These are phyloP conservation scores for Pythium brachiatum DNA, from an alignment of 352 stramenopile genomes.

Conservation along the genomic window DNA sequence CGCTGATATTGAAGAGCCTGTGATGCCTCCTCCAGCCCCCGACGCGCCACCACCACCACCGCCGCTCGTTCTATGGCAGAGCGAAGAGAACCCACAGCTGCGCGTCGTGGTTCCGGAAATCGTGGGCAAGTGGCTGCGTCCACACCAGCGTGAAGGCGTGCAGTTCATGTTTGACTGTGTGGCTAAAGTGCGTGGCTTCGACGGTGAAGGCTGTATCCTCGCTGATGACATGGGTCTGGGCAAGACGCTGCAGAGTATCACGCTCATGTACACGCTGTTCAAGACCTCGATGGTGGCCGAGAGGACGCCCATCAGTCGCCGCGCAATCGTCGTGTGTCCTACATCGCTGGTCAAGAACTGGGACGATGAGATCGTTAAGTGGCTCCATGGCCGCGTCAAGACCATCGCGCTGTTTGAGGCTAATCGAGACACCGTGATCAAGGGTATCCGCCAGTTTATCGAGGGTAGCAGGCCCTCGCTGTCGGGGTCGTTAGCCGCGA, in stretches of 20 bases:
- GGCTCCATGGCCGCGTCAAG: slow-evolving; percentile 80
- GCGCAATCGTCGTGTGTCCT: slow-evolving; percentile 79
- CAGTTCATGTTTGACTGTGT: slow-evolving; percentile 98
- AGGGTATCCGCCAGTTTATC: slow-evolving; percentile 81
- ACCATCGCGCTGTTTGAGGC: slow-evolving; percentile 82
- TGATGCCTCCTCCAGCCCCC: slow-evolving; percentile 13
- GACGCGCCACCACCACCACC: slow-evolving; percentile 50
- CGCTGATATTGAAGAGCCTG: slow-evolving; percentile 24
- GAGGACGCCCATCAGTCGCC: slow-evolving; percentile 59
- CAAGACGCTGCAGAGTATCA: slow-evolving; percentile 87
- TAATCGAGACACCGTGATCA: slow-evolving; percentile 77
- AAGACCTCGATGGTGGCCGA: slow-evolving; percentile 56
- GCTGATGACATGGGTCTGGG: slow-evolving; percentile 88
- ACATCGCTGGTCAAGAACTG: slow-evolving; percentile 89
- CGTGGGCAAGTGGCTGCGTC: slow-evolving; percentile 93
- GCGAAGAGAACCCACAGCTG: slow-evolving; percentile 52
- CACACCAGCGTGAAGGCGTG: slow-evolving; percentile 95
- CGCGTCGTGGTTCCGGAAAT: slow-evolving; percentile 87
- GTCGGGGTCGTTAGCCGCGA: slow-evolving; percentile 24
- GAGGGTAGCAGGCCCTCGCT: slow-evolving; percentile 69
- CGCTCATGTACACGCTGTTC: slow-evolving; percentile 84
- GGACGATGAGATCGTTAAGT: slow-evolving; percentile 89
- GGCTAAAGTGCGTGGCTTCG: slow-evolving; percentile 64
- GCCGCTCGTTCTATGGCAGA: slow-evolving; percentile 81
- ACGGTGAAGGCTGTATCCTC: slow-evolving; percentile 83